phyloP scores from a whole-genome alignment of 2,329 filamentous ascomycete genomes.

The Shiraia sp. region DNA sequence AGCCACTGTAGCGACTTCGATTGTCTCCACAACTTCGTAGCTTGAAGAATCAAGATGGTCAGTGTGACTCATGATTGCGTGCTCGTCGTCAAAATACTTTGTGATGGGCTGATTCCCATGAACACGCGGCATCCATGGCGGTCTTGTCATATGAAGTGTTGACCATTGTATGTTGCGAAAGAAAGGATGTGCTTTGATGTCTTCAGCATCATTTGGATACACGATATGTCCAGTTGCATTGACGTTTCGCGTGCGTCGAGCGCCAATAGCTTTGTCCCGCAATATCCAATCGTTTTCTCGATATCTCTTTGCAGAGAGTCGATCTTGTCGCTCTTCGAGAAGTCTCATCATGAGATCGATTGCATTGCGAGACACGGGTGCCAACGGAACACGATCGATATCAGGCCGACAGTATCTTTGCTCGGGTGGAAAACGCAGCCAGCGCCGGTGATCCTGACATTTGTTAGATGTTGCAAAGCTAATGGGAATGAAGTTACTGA shows the following conservation, averaged over 20 bases:
- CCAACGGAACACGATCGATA: conserved; percentile 42
- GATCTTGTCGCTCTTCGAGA: conserved; percentile 72
- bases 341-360: conserved; percentile 76
- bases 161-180: conserved; percentile 82
- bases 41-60: conserved; percentile 43
- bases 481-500: conserved; percentile 46
- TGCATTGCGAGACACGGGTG: conserved; percentile 68
- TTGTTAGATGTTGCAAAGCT: neutral
- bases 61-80: conserved; percentile 59
- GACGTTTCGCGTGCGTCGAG: conserved; percentile 30
- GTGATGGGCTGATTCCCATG: conserved; percentile 58
- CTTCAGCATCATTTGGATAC: conserved; percentile 79
- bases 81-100: conserved; percentile 87
- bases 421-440: conserved; percentile 69
- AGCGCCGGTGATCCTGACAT: conserved; percentile 67
- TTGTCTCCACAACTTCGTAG: conserved; percentile 20
- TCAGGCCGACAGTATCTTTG: conserved; percentile 59
- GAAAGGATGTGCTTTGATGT: conserved; percentile 88
- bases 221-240: conserved; percentile 65
- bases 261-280: conserved; percentile 27
- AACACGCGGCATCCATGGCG: conserved; percentile 81
- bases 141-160: conserved; percentile 67
- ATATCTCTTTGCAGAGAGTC: conserved; percentile 78
- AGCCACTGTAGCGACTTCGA: neutral
- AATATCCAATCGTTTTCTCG: conserved; percentile 62